phyloP scores from a whole-genome alignment of 192 early-diverging fungal species.

The Coemansia reversa region DNA sequence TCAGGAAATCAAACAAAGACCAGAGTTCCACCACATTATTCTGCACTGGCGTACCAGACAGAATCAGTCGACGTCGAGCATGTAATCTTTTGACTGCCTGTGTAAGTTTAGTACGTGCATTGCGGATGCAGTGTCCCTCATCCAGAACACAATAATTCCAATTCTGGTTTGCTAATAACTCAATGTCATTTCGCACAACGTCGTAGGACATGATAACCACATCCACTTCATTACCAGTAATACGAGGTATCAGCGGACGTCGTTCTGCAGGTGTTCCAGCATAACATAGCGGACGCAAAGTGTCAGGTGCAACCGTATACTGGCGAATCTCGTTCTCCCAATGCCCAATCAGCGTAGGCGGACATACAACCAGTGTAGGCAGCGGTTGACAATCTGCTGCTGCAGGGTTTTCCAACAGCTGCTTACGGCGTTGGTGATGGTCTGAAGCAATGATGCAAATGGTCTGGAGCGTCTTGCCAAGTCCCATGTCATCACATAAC shows the following conservation, averaged over 20 bases:
- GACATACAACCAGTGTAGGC: slow-evolving; percentile 93
- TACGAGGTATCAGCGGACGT: slow-evolving; percentile 59
- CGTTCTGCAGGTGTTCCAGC: slow-evolving; percentile 80
- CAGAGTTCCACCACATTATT: slow-evolving; percentile 98
- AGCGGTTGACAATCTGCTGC: slow-evolving; percentile 66
- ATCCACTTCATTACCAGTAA: slow-evolving; percentile 58
- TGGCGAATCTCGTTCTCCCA: slow-evolving; percentile 92
- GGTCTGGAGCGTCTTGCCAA: slow-evolving; percentile 96
- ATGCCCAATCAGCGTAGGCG: slow-evolving; percentile 91
- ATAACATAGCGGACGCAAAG: slow-evolving; percentile 80
- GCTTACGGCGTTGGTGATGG: slow-evolving; percentile 68
- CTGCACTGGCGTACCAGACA: slow-evolving; percentile 97
- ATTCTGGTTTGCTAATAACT: slow-evolving; percentile 63
- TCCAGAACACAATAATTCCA: slow-evolving; percentile 98
- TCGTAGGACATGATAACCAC: slow-evolving; percentile 97
- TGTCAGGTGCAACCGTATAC: slow-evolving; percentile 59
- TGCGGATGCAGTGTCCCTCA: slow-evolving; percentile 98
- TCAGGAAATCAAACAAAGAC: slow-evolving; percentile 97
- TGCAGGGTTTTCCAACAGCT: slow-evolving; percentile 55
- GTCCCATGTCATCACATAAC: slow-evolving; percentile 98
- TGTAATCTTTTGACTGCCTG: slow-evolving; percentile 86
- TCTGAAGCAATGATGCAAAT: slow-evolving; percentile 94
- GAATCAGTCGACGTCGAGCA: slow-evolving; percentile 85
- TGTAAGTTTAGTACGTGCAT: slow-evolving; percentile 90
- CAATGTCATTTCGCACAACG: slow-evolving; percentile 93